Base-by-base conservation (phyloP, 768 basidiomycete genomes). In the Guyanaporus albipodus region DNA sequence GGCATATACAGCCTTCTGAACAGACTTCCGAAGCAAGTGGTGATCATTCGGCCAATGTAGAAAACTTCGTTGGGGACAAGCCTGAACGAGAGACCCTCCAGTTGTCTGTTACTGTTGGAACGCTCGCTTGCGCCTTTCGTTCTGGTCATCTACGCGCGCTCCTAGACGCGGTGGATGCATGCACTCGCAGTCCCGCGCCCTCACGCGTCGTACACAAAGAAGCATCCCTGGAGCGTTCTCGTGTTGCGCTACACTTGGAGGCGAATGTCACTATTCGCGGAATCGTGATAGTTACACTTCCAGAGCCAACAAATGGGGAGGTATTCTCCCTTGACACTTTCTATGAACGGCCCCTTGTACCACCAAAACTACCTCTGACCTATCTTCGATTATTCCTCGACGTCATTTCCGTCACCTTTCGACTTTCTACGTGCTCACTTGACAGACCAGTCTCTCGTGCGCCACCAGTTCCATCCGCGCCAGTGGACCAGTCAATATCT, bases 311-410 rank as follows among this genome's bases (percentile, higher is more conserved):
- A 9, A 44, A 31, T 9, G 52, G 38, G 18, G 42, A 50, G 29
- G 21, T 11, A 27, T 28, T 46, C 39, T 52, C 54, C 33, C 40
- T 72, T 15, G 48, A 62, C 9, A 47, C 57, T 19, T 88, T 79
- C 58, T 87, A 83, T 59, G 62, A 70, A 17, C 74, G 71, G 19
- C 85, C 86, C 3, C 66, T 86, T n/a, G 61, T 74, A 6, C 82
- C 84, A 35, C 83, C 80, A 14, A 62, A 55, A 29, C 59, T 80
- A 7, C 59, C 67, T 8, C 62, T 68, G 37, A 72, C 77, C 24
- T 87, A 79, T 57, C 53, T 79, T 38, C 80, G 87, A 6, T 42
- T 81, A 4, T 67, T 76, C 49, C 45, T 83, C 10, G 80, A 84
- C 36, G 22, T 42, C 21, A 37, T 62, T 32, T 51, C 60, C 18